phyloP scores from a whole-genome alignment of 352 stramenopile genomes.

The Pythium utonaiense region DNA sequence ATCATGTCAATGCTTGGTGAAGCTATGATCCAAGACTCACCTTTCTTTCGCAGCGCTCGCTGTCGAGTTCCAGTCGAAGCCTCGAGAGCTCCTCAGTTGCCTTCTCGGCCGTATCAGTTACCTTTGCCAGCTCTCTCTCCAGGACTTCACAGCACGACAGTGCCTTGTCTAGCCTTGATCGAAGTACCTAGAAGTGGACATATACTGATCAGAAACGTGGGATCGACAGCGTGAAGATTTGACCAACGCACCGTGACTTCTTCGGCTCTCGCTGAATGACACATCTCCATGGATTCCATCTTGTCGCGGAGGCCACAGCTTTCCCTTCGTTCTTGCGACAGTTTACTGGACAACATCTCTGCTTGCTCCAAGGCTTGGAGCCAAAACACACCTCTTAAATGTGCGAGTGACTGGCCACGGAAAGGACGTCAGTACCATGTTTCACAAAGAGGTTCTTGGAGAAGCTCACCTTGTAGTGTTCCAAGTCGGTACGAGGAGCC shows the following conservation, averaged over 20 bases:
- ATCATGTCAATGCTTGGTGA: background rate
- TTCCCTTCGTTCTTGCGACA: constrained; percentile 16
- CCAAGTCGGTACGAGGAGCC: constrained; percentile 23
- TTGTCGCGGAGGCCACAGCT: constrained; percentile 19
- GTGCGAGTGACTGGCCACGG: constrained; percentile 15
- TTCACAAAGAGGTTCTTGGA: background rate
- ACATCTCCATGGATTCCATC: constrained; percentile 23
- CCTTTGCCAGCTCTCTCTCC: constrained; percentile 10
- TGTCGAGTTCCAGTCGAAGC: constrained; percentile 17
- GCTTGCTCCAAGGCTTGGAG: constrained; percentile 18
- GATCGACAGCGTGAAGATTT: background rate
- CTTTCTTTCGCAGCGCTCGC: constrained; percentile 19
- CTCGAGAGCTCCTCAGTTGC: background rate
- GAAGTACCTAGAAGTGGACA: constrained; percentile 5
- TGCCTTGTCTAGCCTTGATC: constrained; percentile 16
- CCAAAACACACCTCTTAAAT: constrained; percentile 26
- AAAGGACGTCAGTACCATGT: background rate
- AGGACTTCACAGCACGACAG: constrained; percentile 26
- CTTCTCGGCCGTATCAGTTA: constrained; percentile 2
- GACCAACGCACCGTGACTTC: constrained; percentile 16
- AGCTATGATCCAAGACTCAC: background rate
- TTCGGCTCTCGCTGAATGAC: constrained; percentile 14
- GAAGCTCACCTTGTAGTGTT: constrained; percentile 28
- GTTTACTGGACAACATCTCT: constrained; percentile 16
- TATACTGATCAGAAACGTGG: background rate